These are phyloP conservation scores for Paramecium sonneborni DNA, from an alignment of 73 alveolate genomes.

Conservation along the genomic window DNA sequence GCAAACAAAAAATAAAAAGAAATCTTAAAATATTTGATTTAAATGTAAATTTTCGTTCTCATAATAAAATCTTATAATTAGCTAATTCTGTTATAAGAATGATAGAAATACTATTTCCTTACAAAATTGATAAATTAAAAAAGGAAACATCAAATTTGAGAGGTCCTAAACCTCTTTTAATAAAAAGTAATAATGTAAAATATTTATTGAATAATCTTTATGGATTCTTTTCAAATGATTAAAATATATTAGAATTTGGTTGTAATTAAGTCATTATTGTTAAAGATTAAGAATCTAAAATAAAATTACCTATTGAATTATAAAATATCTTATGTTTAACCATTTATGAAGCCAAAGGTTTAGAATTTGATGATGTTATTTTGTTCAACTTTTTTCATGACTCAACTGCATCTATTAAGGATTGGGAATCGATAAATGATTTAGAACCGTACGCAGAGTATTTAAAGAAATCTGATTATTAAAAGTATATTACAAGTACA, in stretches of 20 bases:
- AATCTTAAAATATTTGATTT: conserved; percentile 19
- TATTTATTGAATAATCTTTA: neutral
- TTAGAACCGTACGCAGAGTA: neutral
- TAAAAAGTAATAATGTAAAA: conserved; percentile 56
- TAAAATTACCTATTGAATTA: conserved; percentile 71
- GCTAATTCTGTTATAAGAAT: conserved; percentile 83
- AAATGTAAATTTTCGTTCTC: conserved; percentile 83
- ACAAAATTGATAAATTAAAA: conserved; percentile 78
- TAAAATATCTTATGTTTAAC: conserved; percentile 83
- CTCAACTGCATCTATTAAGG: neutral
- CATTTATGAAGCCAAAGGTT: conserved; percentile 91
- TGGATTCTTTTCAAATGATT: neutral
- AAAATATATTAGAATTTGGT: conserved; percentile 73
- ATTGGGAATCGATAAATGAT: conserved; percentile 49
- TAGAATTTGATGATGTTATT: conserved; percentile 94
- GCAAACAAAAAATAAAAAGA: neutral
- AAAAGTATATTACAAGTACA: neutral
- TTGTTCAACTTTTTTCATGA: conserved; percentile 71
- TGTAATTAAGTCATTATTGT: conserved; percentile 88
- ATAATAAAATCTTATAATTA: conserved; percentile 76
- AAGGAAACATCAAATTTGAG: conserved; percentile 76
- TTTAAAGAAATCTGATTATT: neutral
- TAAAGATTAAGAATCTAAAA: conserved; percentile 79
- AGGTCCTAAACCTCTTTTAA: conserved; percentile 83
- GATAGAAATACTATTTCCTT: conserved; percentile 82